These are phyloP conservation scores for Mimosa pudica DNA, from an alignment of 306 rosid genomes.

Conservation along the genomic window DNA sequence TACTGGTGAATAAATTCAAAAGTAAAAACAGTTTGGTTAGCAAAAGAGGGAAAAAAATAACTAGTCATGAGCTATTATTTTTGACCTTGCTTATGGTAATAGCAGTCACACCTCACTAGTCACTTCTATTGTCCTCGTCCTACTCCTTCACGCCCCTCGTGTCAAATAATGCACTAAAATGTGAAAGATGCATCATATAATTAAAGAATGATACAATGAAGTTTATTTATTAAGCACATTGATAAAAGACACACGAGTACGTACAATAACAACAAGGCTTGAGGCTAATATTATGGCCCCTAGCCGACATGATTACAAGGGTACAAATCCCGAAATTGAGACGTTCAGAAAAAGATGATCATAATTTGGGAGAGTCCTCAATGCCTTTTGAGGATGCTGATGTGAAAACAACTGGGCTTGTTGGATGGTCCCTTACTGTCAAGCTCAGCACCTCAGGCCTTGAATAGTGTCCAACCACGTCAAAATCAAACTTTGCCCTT, in stretches of 20 bases:
- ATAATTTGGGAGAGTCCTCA: constrained; percentile 47
- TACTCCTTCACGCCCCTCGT: background rate
- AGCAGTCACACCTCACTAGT: background rate
- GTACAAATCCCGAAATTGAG: constrained; percentile 8
- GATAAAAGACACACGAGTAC: background rate
- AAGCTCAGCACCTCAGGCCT: constrained; percentile 90
- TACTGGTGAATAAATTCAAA: too few species aligned
- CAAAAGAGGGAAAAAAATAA: too few species aligned
- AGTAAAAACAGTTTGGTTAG: too few species aligned
- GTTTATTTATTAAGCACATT: background rate
- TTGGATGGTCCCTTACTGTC: constrained; percentile 74
- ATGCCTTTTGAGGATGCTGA: constrained; percentile 47
- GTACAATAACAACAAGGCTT: background rate
- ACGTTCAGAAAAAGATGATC: constrained; percentile 26
- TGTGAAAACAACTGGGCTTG: constrained; percentile 68
- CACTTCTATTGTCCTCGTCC: background rate
- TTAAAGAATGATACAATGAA: background rate
- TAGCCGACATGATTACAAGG: background rate
- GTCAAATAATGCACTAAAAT: background rate
- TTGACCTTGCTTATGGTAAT: too few species aligned
- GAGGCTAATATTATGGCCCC: background rate
- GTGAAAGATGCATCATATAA: too few species aligned
- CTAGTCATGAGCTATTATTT: too few species aligned
- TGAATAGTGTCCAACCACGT: constrained; percentile 92
- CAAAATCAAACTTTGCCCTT: constrained; percentile 78